Conservation (phyloP, 148 eudicot species). For the Rhododendron molle region DNA sequence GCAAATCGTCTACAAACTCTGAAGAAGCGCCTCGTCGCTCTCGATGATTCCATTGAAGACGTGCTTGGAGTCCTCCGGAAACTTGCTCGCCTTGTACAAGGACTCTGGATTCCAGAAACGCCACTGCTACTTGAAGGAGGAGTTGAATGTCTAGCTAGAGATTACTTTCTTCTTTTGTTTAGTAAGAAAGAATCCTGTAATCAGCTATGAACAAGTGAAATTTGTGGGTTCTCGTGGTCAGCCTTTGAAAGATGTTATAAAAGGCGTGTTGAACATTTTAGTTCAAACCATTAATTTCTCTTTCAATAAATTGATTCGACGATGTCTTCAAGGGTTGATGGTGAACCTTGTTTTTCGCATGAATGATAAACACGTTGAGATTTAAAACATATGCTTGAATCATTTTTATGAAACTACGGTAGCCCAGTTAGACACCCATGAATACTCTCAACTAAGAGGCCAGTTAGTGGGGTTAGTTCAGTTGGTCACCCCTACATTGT, state of each 20-base stretch:
- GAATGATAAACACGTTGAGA: too few relatives aligned
- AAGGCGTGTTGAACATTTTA: constrained; percentile 35
- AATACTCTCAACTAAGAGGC: too few relatives aligned
- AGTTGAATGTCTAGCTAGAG: constrained; percentile 33
- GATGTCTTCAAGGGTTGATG: too few relatives aligned
- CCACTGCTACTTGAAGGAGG: constrained; percentile 27
- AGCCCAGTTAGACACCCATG: too few relatives aligned
- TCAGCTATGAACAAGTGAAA: constrained; percentile 30
- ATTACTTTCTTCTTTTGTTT: constrained; percentile 51
- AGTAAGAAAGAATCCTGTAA: constrained; percentile 35
- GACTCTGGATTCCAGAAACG: constrained; percentile 76
- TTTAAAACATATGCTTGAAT: too few relatives aligned
- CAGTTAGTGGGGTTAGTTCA: too few relatives aligned
- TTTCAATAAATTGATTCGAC: too few relatives aligned
- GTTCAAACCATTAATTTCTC: constrained; percentile 5
- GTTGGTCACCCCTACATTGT: too few relatives aligned
- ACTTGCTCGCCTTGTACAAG: constrained; percentile 70
- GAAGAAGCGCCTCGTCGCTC: constrained; percentile 48
- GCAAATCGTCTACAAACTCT: constrained; percentile 57
- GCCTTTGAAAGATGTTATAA: constrained; percentile 23
- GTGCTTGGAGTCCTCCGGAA: constrained; percentile 49
- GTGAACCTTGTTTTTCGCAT: too few relatives aligned
- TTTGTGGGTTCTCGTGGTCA: constrained; percentile 20
- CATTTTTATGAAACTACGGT: too few relatives aligned
- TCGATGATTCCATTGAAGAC: constrained; percentile 48